Percentiles rank a stretch among this genome's conserved stretches.
phyloP scores from a whole-genome alignment of 371 early-diverging fungal genomes.

The Coemansia sp. region DNA sequence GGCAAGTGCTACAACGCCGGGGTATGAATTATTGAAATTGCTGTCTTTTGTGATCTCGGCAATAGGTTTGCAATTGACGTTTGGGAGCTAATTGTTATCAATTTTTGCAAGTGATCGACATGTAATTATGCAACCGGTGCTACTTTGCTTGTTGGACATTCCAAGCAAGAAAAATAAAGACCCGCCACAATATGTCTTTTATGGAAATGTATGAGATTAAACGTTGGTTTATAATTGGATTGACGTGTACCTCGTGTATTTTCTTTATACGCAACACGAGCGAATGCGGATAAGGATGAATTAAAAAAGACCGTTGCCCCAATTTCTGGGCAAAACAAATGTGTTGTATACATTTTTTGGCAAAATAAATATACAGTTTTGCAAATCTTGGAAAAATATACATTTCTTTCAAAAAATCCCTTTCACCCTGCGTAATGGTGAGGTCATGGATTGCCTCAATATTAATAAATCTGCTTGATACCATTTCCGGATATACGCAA shows the following conservation, averaged over 20 bases:
- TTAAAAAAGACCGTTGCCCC: too few species aligned
- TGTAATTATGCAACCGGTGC: background rate
- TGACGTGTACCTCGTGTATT: background rate
- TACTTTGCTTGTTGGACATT: background rate
- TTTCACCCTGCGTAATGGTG: background rate
- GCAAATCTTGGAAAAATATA: background rate
- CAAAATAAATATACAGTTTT: too few species aligned
- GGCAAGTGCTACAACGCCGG: background rate
- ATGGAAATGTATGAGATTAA: background rate
- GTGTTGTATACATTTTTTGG: too few species aligned
- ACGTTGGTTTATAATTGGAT: background rate
- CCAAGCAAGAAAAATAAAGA: background rate
- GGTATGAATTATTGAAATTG: background rate
- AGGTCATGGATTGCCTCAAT: background rate
- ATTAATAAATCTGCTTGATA: background rate
- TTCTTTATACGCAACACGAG: background rate
- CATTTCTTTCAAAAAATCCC: background rate
- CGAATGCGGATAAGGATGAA: background rate
- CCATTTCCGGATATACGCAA: slow-evolving; percentile 1
- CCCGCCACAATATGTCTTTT: background rate
- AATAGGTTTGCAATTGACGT: background rate
- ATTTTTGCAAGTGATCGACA: background rate
- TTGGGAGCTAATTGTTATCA: background rate
- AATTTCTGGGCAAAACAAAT: background rate
- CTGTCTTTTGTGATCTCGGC: background rate